Base-by-base conservation (phyloP, 2,329 filamentous ascomycete species). In the Diplodia scrobiculata region DNA sequence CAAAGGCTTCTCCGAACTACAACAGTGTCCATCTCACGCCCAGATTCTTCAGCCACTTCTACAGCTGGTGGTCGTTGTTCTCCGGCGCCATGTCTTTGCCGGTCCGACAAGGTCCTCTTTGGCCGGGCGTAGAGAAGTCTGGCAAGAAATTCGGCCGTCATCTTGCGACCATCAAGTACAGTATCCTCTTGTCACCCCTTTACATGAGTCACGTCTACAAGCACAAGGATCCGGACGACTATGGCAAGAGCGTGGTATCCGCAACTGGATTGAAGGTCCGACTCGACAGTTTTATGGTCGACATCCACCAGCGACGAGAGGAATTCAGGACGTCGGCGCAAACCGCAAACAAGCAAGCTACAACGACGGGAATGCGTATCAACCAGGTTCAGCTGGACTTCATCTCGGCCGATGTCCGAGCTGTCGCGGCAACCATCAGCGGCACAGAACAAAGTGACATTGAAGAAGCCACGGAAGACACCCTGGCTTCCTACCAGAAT, bases 61-160 rank as follows among this genome's bases (percentile, higher is more conserved):
- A 93, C 80, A 88, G 89, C 66, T 99, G 95, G 95, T 98, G 93
- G 92, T 94, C 91, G 0, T 87, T 98, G 71, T 99, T 99, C 78
- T 92, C 92, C 9, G 93, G 94, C 1, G 90, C 94, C 9, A 92
- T 98, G 88, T 96, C 94, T 11, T 83, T 99, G 32, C 96, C 95
- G 11, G 90, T 99, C 66, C 91, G 95, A 0, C 96, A 99, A 80
- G 95, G 95, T 17, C 85, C 86, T 54, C 84, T 99, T 2, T 99
- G 93, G 88, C 94, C 93, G 5, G 92, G 92, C 0, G 86, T 92
- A 27, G 95, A 97, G 71, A 97, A 97, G 82, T 95, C 92, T 53
- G 97, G 92, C 82, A 99, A 99, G 80, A 99, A 99, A 76, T 99
- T 99, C 76, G 94, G 94, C 14, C 87, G 95, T 59, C 96, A 99